phyloP scores from a whole-genome alignment of 202 grass and related monocot genomes.

The Brachypodium distachyon region DNA sequence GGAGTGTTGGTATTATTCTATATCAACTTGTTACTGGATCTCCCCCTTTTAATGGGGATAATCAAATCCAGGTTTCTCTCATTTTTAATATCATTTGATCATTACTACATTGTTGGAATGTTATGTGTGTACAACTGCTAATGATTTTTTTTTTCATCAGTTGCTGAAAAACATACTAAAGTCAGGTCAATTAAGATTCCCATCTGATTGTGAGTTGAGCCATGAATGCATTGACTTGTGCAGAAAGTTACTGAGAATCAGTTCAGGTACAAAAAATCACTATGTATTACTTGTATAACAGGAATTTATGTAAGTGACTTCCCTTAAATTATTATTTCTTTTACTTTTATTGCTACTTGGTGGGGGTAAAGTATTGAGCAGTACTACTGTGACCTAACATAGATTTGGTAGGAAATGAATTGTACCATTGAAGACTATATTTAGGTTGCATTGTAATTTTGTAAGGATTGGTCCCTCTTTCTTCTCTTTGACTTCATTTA shows the following conservation, averaged over 20 bases:
- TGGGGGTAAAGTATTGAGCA: background rate
- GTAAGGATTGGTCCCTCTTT: background rate
- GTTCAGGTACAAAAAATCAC: constrained; percentile 53
- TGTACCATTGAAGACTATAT: background rate
- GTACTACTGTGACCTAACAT: background rate
- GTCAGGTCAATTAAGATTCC: constrained; percentile 58
- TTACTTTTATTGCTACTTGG: background rate
- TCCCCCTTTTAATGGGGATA: constrained; percentile 86
- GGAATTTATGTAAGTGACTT: background rate
- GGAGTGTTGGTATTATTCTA: constrained; percentile 94
- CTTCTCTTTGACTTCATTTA: background rate
- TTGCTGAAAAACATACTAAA: constrained; percentile 76
- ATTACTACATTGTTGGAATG: background rate
- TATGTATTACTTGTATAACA: background rate
- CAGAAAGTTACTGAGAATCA: constrained; percentile 72
- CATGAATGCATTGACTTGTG: constrained; percentile 79
- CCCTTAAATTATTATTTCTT: constrained; percentile 1
- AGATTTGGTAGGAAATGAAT: background rate
- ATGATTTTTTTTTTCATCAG: constrained; percentile 32
- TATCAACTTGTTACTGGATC: constrained; percentile 93
- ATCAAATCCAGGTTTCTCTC: constrained; percentile 73
- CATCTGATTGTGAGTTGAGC: constrained; percentile 56
- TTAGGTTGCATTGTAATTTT: background rate
- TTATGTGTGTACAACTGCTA: constrained; percentile 5
- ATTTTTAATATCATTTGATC: constrained; percentile 11